Conservation (phyloP, 2,329 filamentous ascomycete genomes). For the Penicillium sp. region DNA sequence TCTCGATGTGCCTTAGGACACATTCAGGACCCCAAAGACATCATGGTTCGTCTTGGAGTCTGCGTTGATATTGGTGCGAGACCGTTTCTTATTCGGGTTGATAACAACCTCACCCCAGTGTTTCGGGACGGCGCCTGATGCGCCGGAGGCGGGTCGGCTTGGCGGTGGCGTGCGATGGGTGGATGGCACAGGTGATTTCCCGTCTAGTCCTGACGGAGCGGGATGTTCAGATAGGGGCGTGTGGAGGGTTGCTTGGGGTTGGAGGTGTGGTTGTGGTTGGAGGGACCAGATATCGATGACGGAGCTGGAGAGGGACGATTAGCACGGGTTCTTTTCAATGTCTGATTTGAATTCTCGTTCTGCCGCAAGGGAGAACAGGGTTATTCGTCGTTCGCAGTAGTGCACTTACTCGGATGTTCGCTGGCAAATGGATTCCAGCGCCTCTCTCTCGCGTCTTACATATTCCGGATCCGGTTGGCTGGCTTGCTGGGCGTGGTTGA, state of each 20-base stretch:
- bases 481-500: conserved; percentile 36
- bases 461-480: conserved; percentile 43
- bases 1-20: conserved; percentile 16
- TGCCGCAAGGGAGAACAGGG: neutral
- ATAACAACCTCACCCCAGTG: conserved; percentile 47
- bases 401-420: conserved; percentile 45
- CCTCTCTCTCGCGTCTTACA: conserved; percentile 44
- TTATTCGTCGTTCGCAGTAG: neutral
- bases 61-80: conserved; percentile 25
- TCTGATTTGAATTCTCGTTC: neutral
- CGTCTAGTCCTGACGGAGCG: conserved; percentile 14
- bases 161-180: conserved; percentile 13
- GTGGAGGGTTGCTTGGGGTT: conserved; percentile 37
- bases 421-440: conserved; percentile 47
- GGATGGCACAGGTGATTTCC: conserved; percentile 15
- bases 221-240: conserved; percentile 27
- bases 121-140: conserved; percentile 33
- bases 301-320: conserved; percentile 30
- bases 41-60: conserved; percentile 29
- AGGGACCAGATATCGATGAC: conserved; percentile 47
- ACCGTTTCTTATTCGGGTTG: conserved; percentile 37
- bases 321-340: neutral
- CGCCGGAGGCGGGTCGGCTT: conserved; percentile 15
- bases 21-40: conserved; percentile 42
- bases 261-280: conserved; percentile 42